These are phyloP conservation scores for Jacaranda mimosifolia DNA, from an alignment of 257 asterid genomes.

Conservation along the genomic window DNA sequence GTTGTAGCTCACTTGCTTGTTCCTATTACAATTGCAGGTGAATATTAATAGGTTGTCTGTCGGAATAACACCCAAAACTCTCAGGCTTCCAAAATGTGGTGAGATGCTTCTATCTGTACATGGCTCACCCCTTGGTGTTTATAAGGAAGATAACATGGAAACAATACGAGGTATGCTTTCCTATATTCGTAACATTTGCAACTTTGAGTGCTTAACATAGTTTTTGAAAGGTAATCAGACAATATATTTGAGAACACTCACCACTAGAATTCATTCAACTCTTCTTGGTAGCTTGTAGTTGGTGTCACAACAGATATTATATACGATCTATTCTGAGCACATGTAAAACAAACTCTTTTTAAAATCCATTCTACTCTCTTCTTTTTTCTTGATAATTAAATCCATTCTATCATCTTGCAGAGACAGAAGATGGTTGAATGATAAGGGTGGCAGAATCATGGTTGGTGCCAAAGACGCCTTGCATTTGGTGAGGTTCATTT, in stretches of 20 bases:
- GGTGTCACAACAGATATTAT: neutral
- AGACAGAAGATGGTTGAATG: conserved; percentile 50
- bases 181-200: neutral
- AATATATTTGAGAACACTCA: neutral
- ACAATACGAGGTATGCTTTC: conserved; percentile 72
- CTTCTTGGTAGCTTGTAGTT: conserved; percentile 11
- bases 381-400: neutral
- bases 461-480: neutral
- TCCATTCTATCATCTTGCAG: conserved; percentile 38
- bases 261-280: neutral
- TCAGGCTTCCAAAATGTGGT: conserved; percentile 80
- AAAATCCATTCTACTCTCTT: neutral
- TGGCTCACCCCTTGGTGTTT: conserved; percentile 96
- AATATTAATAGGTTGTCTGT: conserved; percentile 64
- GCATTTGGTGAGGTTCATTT: conserved; percentile 2
- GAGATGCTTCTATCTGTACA: conserved; percentile 91
- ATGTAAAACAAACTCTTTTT: neutral
- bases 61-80: conserved; percentile 83
- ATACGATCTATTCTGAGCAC: neutral
- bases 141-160: conserved; percentile 92
- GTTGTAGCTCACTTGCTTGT: neutral
- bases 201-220: conserved; percentile 1
- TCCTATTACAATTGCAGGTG: conserved; percentile 54
- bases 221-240: neutral
- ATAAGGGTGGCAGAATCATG: conserved; percentile 6